Conservation (phyloP, 257 asterid genomes). For the Solanum paucissectum region DNA sequence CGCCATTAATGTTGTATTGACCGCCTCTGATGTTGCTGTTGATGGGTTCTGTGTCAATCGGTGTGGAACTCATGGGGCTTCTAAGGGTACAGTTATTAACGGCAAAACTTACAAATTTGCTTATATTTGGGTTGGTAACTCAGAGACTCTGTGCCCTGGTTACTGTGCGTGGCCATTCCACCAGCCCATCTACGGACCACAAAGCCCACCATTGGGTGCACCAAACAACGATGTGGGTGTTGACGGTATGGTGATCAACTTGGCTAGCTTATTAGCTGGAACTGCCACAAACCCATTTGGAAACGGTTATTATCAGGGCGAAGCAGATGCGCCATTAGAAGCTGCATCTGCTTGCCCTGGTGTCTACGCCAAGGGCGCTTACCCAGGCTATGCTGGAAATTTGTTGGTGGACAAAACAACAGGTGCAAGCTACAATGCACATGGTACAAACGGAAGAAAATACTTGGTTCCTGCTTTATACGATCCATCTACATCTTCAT, state of each 20-base stretch:
- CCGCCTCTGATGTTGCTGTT: constrained; percentile 42
- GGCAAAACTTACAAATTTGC: constrained; percentile 38
- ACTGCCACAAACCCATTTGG: constrained; percentile 50
- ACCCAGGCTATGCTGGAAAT: background rate
- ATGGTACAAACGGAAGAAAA: too few relatives aligned
- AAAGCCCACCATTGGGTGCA: constrained; percentile 29
- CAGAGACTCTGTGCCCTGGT: constrained; percentile 44
- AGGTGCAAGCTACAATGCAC: too few relatives aligned
- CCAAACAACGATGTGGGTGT: constrained; percentile 47
- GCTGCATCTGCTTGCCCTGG: constrained; percentile 57
- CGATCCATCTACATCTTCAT: too few relatives aligned
- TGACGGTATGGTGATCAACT: constrained; percentile 35
- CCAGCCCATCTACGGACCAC: constrained; percentile 55
- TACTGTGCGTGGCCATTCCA: constrained; percentile 63
- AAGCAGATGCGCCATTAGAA: constrained; percentile 42
- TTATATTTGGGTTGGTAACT: constrained; percentile 57
- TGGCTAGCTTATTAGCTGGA: constrained; percentile 48
- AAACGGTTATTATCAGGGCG: constrained; percentile 44
- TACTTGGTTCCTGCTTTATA: too few relatives aligned
- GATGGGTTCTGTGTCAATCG: constrained; percentile 44
- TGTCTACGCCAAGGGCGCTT: constrained; percentile 42
- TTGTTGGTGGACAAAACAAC: too few relatives aligned
- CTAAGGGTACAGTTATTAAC: background rate
- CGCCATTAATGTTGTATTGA: constrained; percentile 39
- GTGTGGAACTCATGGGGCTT: constrained; percentile 47